A percentile compares a stretch with the other conserved stretches of the same genome.
Evolutionary conservation across 495 filamentous ascomycete genomes (phyloP).

Genomic region (Penicillium macrosclerotiorum): DNA sequence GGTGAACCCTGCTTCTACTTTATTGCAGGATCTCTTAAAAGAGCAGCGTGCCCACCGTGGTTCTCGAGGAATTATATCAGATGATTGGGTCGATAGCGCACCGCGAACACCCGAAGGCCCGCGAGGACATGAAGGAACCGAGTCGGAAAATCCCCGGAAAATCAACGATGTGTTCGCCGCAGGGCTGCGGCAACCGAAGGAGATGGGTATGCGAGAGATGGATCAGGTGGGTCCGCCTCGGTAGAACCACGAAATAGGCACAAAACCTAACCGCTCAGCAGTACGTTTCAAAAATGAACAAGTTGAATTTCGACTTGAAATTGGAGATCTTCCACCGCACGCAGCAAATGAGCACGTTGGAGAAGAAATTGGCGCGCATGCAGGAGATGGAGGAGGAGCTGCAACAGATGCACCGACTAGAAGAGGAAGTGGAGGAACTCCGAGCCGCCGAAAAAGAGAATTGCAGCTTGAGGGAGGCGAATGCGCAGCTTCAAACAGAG

Average conservation of each 20-base stretch:
- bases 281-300: constrained; percentile 65
- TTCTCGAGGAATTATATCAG: constrained; percentile 26
- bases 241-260: neutral
- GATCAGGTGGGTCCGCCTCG: constrained; percentile 38
- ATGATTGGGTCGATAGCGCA: constrained; percentile 21
- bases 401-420: constrained; percentile 61
- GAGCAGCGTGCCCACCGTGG: constrained; percentile 45
- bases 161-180: constrained; percentile 23
- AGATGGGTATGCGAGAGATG: constrained; percentile 52
- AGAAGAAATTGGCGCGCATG: constrained; percentile 67
- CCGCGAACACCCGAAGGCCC: constrained; percentile 33
- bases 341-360: constrained; percentile 61
- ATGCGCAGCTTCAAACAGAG: constrained; percentile 66
- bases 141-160: constrained; percentile 37
- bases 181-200: constrained; percentile 34
- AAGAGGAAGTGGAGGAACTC: constrained; percentile 61
- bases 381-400: constrained; percentile 66
- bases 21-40: constrained; percentile 48
- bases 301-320: constrained; percentile 89
- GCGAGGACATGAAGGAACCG: constrained; percentile 31
- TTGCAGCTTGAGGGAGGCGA: constrained; percentile 47
- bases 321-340: constrained; percentile 73
- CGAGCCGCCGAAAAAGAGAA: constrained; percentile 54
- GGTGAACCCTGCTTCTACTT: constrained; percentile 44
- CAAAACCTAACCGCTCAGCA: constrained; percentile 17